Percentiles rank a stretch among this genome's conserved stretches.
These are phyloP conservation scores for Tetrapyrgos nigripes DNA, from an alignment of 1,284 basidiomycete species.

Conservation along the genomic window DNA sequence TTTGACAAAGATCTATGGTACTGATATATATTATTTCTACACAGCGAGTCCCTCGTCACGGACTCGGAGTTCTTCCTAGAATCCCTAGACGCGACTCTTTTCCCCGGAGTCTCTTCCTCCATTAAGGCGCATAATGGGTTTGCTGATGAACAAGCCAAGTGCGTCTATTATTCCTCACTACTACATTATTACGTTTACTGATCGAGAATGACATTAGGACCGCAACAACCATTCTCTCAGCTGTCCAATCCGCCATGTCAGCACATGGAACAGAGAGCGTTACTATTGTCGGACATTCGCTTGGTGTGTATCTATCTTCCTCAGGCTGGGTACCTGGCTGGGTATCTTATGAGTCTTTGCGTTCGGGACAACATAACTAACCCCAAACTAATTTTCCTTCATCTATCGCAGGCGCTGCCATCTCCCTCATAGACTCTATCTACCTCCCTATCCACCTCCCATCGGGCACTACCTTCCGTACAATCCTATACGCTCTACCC, in stretches of 20 bases:
- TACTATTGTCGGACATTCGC: constrained; percentile 61
- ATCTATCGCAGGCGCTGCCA: constrained; percentile 58
- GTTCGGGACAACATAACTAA: too few species aligned
- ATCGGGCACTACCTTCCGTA: constrained; percentile 31
- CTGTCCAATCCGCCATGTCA: constrained; percentile 50
- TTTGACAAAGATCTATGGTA: background rate
- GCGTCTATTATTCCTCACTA: background rate
- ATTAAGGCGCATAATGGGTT: constrained; percentile 63
- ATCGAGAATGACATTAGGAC: constrained; percentile 40
- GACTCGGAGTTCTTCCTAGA: constrained; percentile 50
- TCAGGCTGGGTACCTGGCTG: background rate
- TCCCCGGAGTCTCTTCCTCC: constrained; percentile 56
- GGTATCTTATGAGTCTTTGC: too few species aligned
- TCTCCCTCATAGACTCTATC: constrained; percentile 52
- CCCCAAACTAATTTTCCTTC: too few species aligned
- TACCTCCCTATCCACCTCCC: constrained; percentile 41
- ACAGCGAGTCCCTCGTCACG: constrained; percentile 48
- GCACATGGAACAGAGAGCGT: constrained; percentile 47
- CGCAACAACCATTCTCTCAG: constrained; percentile 51
- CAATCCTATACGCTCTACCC: constrained; percentile 60
- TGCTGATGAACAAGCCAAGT: constrained; percentile 47
- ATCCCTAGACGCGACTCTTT: constrained; percentile 49
- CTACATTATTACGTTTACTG: background rate
- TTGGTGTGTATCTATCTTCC: constrained; percentile 41
- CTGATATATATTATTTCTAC: constrained; percentile 29